Base-by-base conservation (phyloP, 257 asterid genomes). In the Ilex asprella region DNA sequence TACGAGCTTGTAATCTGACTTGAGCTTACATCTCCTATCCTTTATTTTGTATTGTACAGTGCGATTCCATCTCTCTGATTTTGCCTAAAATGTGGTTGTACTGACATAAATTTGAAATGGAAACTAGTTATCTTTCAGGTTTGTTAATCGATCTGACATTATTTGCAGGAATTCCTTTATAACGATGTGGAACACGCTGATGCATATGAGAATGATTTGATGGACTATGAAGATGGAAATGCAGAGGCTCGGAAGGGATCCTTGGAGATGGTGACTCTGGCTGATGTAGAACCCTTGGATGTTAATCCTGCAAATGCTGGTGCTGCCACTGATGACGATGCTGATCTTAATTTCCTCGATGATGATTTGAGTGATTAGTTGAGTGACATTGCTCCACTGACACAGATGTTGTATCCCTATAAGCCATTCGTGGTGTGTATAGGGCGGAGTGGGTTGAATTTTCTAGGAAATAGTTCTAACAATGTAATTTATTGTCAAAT, bases 101-200 rank as follows among this genome's bases (percentile, higher is more conserved):
- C 41, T 35, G 41, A 35, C 41, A 35, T 4, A 21, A 35, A 3
- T 35, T 35, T 35, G 41, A 35, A 3, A 8, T 35, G 41, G 41
- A 35, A 35, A 35, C 7, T 35, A 8, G 0, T 4, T 8, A 35
- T 35, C 41, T 35, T 35, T 35, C 8, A 35, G 1, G 41, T 35
- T 35, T 0, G 41, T 35, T 35, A 4, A 35, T 35, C 5, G 62
- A 52, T 66, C n/a, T 61, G 61, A 49, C 11, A 14, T 55, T 31
- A 16, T 16, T 61, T 71, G 78, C 86, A 89, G 96, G 93, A 86
- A 68, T 74, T 80, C 61, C 72, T 70, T 15, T 84, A 76, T 60
- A 78, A 74, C 67, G 97, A 86, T 39, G 76, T 75, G 82, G 97
- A 84, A 64, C 87, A 79, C 39, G 87, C 75, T 58, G 89, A 84